Evolutionary conservation across 176 grass and related monocot genomes (phyloP).

Genomic region (Aegilops bicornis): DNA sequence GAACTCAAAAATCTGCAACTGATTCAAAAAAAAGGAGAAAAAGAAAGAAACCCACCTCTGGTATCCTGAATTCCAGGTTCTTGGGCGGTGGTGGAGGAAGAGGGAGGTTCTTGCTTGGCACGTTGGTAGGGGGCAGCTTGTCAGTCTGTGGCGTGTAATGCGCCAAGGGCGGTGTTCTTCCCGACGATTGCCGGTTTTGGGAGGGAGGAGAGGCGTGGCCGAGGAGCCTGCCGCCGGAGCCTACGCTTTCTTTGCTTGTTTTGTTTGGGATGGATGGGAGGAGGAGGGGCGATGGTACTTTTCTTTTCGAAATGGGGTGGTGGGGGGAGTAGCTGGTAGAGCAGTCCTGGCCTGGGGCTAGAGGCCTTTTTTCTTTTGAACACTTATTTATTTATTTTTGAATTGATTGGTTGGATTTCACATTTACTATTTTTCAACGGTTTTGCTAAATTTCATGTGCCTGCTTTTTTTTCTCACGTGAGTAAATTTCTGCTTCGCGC

Average conservation of each 20-base stretch:
- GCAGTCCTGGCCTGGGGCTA: too few relatives aligned
- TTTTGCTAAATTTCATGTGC: too few relatives aligned
- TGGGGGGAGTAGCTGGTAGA: too few relatives aligned
- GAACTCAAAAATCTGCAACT: background rate
- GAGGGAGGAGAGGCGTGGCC: background rate
- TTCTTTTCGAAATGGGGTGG: background rate
- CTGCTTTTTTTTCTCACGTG: too few relatives aligned
- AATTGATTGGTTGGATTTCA: too few relatives aligned
- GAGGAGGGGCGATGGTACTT: background rate
- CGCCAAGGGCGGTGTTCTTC: background rate
- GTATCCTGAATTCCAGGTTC: background rate
- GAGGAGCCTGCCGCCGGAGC: background rate
- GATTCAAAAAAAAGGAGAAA: background rate
- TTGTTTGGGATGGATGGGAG: too few relatives aligned
- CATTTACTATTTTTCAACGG: too few relatives aligned
- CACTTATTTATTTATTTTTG: too few relatives aligned
- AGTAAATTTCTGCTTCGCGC: too few relatives aligned
- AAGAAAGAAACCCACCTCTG: slow-evolving; percentile 21
- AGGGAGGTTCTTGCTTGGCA: background rate
- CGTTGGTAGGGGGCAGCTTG: background rate
- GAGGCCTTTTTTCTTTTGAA: too few relatives aligned
- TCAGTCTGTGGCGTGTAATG: background rate
- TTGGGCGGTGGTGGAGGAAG: background rate
- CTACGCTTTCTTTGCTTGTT: background rate
- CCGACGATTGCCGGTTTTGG: slow-evolving; percentile 24